phyloP scores from a whole-genome alignment of 73 alveolate genomes.

The Blepharisma japonicum region DNA sequence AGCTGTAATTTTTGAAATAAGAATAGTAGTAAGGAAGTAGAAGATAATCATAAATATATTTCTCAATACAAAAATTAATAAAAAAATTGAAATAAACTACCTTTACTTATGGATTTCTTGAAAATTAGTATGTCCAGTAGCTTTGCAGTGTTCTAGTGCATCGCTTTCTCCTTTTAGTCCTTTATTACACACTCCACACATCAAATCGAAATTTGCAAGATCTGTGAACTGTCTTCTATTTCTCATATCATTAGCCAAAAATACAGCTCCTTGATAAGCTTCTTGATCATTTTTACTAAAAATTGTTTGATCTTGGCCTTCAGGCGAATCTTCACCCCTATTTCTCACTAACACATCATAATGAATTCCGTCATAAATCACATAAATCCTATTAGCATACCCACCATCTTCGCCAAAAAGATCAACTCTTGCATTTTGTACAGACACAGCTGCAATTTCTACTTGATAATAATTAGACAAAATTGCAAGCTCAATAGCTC shows the following conservation, averaged over 20 bases:
- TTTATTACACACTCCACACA: slow-evolving; percentile 77
- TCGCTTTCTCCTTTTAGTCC: slow-evolving; percentile 80
- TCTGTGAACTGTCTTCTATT: slow-evolving; percentile 66
- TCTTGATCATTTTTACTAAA: slow-evolving; percentile 61
- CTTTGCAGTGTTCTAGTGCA: slow-evolving; percentile 72
- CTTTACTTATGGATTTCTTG: slow-evolving; percentile 38
- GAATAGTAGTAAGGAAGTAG: too few species aligned
- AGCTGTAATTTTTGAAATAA: too few species aligned
- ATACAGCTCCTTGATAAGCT: slow-evolving; percentile 63
- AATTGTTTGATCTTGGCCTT: slow-evolving; percentile 54
- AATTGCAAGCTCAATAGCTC: slow-evolving; percentile 81
- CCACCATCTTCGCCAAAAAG: slow-evolving; percentile 74
- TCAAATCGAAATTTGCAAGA: slow-evolving; percentile 53
- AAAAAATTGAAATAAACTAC: too few species aligned
- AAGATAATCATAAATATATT: too few species aligned
- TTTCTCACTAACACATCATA: slow-evolving; percentile 76
- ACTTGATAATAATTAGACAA: slow-evolving; percentile 63
- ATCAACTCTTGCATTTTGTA: slow-evolving; percentile 59
- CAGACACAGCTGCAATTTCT: slow-evolving; percentile 73
- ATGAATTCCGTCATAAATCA: slow-evolving; percentile 87
- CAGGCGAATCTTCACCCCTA: slow-evolving; percentile 59
- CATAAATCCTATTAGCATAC: slow-evolving; percentile 61
- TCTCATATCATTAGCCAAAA: slow-evolving; percentile 65
- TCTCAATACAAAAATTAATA: too few species aligned
- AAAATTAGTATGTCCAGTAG: slow-evolving; percentile 89